These are phyloP conservation scores for Sanghuangporus baumii DNA, from an alignment of 1,284 basidiomycete genomes.

Conservation along the genomic window DNA sequence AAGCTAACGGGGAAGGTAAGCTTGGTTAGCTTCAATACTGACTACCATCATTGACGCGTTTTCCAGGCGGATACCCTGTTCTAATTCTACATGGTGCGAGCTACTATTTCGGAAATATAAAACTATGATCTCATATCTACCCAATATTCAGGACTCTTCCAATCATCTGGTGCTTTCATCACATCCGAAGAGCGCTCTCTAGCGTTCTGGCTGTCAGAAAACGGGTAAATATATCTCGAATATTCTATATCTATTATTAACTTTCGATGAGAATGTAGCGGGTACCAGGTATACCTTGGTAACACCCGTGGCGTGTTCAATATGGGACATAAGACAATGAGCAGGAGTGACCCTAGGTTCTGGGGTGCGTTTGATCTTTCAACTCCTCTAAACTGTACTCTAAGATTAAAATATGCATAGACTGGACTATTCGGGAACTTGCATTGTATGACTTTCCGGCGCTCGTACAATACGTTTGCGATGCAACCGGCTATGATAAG, in stretches of 20 bases:
- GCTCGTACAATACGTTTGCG: constrained; percentile 49
- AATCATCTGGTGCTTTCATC: constrained; percentile 56
- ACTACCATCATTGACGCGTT: background rate
- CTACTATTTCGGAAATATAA: background rate
- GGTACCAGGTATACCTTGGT: constrained; percentile 57
- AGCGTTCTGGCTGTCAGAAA: constrained; percentile 55
- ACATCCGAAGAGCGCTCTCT: constrained; percentile 55
- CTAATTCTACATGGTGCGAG: constrained; percentile 44
- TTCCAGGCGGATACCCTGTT: constrained; percentile 45
- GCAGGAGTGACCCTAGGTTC: constrained; percentile 46
- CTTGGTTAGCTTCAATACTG: constrained; percentile 20
- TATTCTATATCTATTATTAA: background rate
- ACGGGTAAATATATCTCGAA: constrained; percentile 29
- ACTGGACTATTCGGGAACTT: constrained; percentile 57
- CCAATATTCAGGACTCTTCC: constrained; percentile 39
- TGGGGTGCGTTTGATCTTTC: constrained; percentile 37
- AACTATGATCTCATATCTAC: background rate
- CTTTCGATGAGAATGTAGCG: constrained; percentile 20
- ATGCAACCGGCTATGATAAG: constrained; percentile 50
- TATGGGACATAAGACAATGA: constrained; percentile 49
- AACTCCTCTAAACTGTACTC: constrained; percentile 7
- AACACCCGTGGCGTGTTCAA: constrained; percentile 56
- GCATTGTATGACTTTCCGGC: constrained; percentile 59
- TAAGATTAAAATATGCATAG: constrained; percentile 22
- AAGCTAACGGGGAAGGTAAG: constrained; percentile 30